phyloP scores from a whole-genome alignment of 192 early-diverging fungal species.

The Coemansia sp. region DNA sequence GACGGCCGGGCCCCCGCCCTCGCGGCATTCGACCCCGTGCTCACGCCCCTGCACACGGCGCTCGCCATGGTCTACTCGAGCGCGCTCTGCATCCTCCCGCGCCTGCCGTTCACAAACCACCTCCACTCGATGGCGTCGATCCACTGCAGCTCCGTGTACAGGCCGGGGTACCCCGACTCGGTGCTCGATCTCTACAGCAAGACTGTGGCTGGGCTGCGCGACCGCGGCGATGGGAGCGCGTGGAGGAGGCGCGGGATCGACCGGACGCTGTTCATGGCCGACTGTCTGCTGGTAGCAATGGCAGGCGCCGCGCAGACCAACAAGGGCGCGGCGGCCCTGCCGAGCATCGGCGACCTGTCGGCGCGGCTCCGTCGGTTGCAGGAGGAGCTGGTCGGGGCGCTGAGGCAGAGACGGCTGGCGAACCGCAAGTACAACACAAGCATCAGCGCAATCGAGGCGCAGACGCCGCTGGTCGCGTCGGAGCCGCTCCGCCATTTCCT shows the following conservation, averaged over 20 bases:
- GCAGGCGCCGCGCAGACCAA: neutral
- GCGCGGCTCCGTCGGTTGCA: slow-evolving; percentile 22
- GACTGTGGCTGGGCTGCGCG: neutral
- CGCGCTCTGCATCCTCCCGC: slow-evolving; percentile 28
- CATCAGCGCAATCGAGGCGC: neutral
- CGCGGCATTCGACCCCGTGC: slow-evolving; percentile 2
- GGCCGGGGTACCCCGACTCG: neutral
- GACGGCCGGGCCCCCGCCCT: neutral
- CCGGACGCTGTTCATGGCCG: slow-evolving; percentile 21
- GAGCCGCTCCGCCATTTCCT: slow-evolving; percentile 27
- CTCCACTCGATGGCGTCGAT: slow-evolving; percentile 37
- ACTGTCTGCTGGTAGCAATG: slow-evolving; percentile 28
- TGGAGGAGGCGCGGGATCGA: slow-evolving; percentile 4
- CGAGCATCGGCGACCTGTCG: neutral
- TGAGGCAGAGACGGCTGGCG: too few relatives aligned
- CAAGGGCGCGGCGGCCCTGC: neutral
- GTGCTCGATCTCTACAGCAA: slow-evolving; percentile 3
- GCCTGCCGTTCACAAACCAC: slow-evolving; percentile 35
- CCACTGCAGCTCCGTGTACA: slow-evolving; percentile 15
- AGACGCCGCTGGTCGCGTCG: neutral
- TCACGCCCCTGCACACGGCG: neutral
- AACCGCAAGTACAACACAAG: neutral
- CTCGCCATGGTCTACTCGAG: slow-evolving; percentile 23
- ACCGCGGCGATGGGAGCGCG: neutral
- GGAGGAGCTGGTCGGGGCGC: neutral